Conservation (phyloP, 2,329 filamentous ascomycete genomes). For the Diaporthe destruens region DNA sequence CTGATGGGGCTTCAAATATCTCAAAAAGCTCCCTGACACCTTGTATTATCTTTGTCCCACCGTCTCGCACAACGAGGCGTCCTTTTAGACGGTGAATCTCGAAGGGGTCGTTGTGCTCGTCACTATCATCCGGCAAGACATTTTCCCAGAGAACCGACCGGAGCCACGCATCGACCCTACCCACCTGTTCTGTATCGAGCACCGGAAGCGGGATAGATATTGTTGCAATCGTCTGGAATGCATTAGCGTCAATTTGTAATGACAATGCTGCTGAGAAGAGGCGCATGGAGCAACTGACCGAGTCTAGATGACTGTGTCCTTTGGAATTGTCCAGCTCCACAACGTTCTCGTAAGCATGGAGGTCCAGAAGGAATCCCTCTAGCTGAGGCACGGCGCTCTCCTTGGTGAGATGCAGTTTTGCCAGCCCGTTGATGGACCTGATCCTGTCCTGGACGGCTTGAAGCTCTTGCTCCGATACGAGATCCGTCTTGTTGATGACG, state of each 20-base stretch:
- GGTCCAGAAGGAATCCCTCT: conserved; percentile 87
- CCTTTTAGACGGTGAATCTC: conserved; percentile 94
- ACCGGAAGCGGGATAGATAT: conserved; percentile 76
- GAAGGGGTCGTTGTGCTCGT: conserved; percentile 59
- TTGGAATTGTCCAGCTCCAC: conserved; percentile 75
- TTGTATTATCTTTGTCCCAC: conserved; percentile 82
- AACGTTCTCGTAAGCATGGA: conserved; percentile 93
- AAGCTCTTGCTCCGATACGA: conserved; percentile 79
- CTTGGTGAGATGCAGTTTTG: conserved; percentile 84
- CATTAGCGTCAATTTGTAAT: not conserved
- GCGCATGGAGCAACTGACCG: conserved; percentile 63
- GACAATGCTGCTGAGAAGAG: not conserved
- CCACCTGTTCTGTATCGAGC: conserved; percentile 69
- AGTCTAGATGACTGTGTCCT: conserved; percentile 91
- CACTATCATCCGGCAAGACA: conserved; percentile 63
- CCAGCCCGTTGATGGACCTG: conserved; percentile 88
- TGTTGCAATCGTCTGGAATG: conserved; percentile 81
- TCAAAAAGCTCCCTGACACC: conserved; percentile 96
- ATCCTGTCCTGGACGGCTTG: conserved; percentile 78
- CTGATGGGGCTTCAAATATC: conserved; percentile 73
- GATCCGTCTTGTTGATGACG: conserved; percentile 92
- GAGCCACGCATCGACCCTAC: conserved; percentile 82
- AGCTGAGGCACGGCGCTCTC: conserved; percentile 84
- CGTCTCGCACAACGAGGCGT: conserved; percentile 74
- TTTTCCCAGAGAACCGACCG: conserved; percentile 87